Evolutionary conservation across 345 rosid species (phyloP), one percentile per base, ranked within the genome.

Genomic region (Balakata baccata): DNA sequence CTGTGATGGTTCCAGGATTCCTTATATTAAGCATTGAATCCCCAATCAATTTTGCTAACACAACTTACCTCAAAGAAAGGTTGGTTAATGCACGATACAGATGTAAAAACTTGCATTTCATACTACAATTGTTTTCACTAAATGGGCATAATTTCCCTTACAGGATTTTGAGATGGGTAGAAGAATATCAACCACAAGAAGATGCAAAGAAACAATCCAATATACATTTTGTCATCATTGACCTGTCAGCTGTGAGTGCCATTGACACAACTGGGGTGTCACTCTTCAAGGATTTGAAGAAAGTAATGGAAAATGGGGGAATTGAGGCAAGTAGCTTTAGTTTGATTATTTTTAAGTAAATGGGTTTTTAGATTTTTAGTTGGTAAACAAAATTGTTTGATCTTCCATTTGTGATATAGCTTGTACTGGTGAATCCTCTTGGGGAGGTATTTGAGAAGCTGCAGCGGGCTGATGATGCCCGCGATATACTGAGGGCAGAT

Each of bases 1-100:
- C 98, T 20, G 54, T 77, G 20, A 87, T 75, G 81, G 81, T 90
- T 46, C 93, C 94, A 0, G 98, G 92, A 37, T 85, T 92, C 75
- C 91, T 94, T 67, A 82, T 94, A 56, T 78, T 94, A 60, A 84
- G 97, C 85, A 80, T 92, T 20, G 95, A 92, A 85, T 81, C 98
- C 56, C 89, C 97, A 1, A 85, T 94, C 81, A 94, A 92, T 77
- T 94, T 94, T 73, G 92, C 98, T 49, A 94, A 94, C 71, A 78
- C 94, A 23, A 86, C 85, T 4, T 94, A 94, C 81, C 94, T 94
- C 80, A 86, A 89, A 20, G 98, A 94, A 76, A 89, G 98, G 98
- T 89, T 71, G 10, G 72, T 46, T 54, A 6, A 65, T 49, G 39
- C 72, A 74, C 66, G n/a, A 53, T 53, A 4, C 13, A 29, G 52